Conservation (phyloP, 2,329 filamentous ascomycete species). For the Metarhizium robertsii region DNA sequence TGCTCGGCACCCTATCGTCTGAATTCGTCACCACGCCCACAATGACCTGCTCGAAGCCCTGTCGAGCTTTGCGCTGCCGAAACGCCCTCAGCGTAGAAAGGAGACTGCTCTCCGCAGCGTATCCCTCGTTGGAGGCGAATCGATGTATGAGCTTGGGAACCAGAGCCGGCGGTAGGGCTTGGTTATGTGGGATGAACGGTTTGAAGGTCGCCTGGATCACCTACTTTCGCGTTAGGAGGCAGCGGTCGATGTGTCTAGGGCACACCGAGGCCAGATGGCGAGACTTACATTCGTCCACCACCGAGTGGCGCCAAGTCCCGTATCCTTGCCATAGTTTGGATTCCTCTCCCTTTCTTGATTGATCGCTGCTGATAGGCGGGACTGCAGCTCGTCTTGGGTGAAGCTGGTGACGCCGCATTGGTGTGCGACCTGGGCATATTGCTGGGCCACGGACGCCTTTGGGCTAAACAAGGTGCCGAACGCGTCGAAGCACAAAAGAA, state of each 20-base stretch:
- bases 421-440: slow-evolving; percentile 45
- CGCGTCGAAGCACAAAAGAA: slow-evolving; percentile 54
- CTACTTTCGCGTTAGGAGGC: slow-evolving; percentile 18
- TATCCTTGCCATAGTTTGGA: slow-evolving; percentile 51
- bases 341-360: slow-evolving; percentile 32
- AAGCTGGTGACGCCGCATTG: slow-evolving; percentile 37
- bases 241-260: too few species aligned
- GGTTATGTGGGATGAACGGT: slow-evolving; percentile 22
- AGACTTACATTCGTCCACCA: slow-evolving; percentile 52
- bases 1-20: slow-evolving; percentile 45
- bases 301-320: slow-evolving; percentile 36
- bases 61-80: slow-evolving; percentile 11
- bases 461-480: slow-evolving; percentile 56
- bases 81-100: slow-evolving; percentile 33
- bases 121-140: slow-evolving; percentile 45
- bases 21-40: slow-evolving; percentile 55
- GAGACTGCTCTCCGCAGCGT: slow-evolving; percentile 37
- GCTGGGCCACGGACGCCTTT: slow-evolving; percentile 35
- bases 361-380: slow-evolving; percentile 32
- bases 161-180: slow-evolving; percentile 33
- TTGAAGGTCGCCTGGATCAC: slow-evolving; percentile 45
- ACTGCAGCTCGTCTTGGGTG: slow-evolving; percentile 28
- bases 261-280: not conserved
- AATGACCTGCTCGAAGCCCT: slow-evolving; percentile 28
- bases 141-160: slow-evolving; percentile 37